These are phyloP conservation scores for Danielia reshetovae DNA, from an alignment of 805 yeast species.

Conservation along the genomic window DNA sequence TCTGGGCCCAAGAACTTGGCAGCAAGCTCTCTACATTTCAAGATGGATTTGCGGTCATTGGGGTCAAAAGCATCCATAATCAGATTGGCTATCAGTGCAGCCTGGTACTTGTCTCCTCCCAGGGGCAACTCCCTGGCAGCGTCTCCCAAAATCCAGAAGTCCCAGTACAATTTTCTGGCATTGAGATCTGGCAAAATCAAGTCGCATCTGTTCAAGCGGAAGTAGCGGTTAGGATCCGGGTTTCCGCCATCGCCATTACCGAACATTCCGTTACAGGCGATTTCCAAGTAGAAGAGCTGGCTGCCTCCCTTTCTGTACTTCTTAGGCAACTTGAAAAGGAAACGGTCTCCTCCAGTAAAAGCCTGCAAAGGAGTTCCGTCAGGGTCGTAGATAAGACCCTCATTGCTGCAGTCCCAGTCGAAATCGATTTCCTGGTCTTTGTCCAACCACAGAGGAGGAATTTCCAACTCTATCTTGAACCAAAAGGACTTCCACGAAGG, in stretches of 20 bases:
- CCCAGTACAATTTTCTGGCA: slow-evolving; percentile 73
- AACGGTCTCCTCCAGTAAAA: slow-evolving; percentile 81
- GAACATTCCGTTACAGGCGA: slow-evolving; percentile 93
- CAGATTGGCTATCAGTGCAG: slow-evolving; percentile 71
- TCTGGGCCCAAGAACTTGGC: slow-evolving; percentile 58
- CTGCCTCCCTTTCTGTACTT: slow-evolving; percentile 48
- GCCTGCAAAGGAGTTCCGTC: slow-evolving; percentile 76
- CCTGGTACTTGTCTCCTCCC: slow-evolving; percentile 74
- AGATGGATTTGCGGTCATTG: slow-evolving; percentile 52
- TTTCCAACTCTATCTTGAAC: slow-evolving; percentile 66
- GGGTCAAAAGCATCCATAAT: slow-evolving; percentile 85
- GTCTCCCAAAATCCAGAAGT: slow-evolving; percentile 85
- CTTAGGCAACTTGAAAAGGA: slow-evolving; percentile 55
- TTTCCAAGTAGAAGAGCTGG: slow-evolving; percentile 76
- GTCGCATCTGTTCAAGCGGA: slow-evolving; percentile 66
- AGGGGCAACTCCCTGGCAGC: slow-evolving; percentile 78
- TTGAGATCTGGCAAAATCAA: slow-evolving; percentile 75
- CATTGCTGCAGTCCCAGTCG: slow-evolving; percentile 84
- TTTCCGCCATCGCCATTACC: slow-evolving; percentile 66
- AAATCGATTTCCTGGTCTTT: slow-evolving; percentile 51
- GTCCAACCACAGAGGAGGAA: slow-evolving; percentile 58
- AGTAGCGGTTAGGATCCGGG: slow-evolving; percentile 70
- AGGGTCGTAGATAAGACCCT: slow-evolving; percentile 71
- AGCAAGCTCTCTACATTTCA: slow-evolving; percentile 65
- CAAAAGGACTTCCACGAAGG: slow-evolving; percentile 98